Percentiles rank a stretch among this genome's conserved stretches.
These are phyloP conservation scores for Capillidium heterosporum DNA, from an alignment of 371 early-diverging fungal genomes.

Conservation along the genomic window DNA sequence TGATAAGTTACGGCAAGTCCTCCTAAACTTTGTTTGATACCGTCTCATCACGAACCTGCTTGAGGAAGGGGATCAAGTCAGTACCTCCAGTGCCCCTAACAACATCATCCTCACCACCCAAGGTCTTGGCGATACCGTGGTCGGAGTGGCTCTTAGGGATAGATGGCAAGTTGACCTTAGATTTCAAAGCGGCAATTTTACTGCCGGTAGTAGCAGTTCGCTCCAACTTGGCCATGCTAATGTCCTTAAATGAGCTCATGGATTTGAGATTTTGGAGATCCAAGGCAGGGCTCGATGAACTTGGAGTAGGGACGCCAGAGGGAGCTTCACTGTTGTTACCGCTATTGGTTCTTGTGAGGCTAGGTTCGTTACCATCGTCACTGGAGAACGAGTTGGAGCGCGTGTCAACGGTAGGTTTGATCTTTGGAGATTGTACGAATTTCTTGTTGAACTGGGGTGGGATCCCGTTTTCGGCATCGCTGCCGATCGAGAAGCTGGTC, in stretches of 20 bases:
- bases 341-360: neutral
- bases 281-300: neutral
- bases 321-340: neutral
- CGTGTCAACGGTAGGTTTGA: neutral
- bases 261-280: too few species aligned
- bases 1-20: neutral
- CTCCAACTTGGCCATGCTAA: neutral
- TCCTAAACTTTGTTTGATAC: too few species aligned
- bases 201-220: slow-evolving; percentile 8
- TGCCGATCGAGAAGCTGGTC: slow-evolving; percentile 12
- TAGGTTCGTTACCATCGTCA: neutral
- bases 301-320: neutral
- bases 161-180: slow-evolving; percentile 23
- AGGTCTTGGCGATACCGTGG: slow-evolving; percentile 7
- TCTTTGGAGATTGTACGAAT: neutral
- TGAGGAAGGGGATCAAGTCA: slow-evolving; percentile 75
- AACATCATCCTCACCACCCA: slow-evolving; percentile 31
- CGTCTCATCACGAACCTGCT: slow-evolving; percentile 42
- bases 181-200: slow-evolving; percentile 30
- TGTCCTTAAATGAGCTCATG: neutral
- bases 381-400: neutral
- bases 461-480: slow-evolving; percentile 11
- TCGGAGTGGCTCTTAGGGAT: neutral
- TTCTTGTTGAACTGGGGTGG: slow-evolving; percentile 9
- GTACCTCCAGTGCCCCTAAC: slow-evolving; percentile 92